These are phyloP conservation scores for Arabidopsis suecica DNA, from an alignment of 345 rosid species.

Conservation along the genomic window DNA sequence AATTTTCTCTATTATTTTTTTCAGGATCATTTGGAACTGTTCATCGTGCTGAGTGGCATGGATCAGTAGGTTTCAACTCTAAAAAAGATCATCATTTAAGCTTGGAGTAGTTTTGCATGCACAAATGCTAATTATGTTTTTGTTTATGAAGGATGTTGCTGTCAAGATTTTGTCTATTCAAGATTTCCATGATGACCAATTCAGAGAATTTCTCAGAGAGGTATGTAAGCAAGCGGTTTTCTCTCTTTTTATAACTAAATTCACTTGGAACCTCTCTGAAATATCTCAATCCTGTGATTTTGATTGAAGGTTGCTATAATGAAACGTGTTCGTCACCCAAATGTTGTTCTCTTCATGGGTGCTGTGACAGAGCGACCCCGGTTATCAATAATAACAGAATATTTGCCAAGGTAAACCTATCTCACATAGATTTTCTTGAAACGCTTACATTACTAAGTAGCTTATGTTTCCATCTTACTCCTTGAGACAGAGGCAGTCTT, in stretches of 20 bases:
- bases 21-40: slow-evolving; percentile 97
- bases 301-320: slow-evolving; percentile 80
- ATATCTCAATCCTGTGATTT: slow-evolving; percentile 4
- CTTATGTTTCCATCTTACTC: slow-evolving; percentile 26
- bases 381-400: slow-evolving; percentile 91
- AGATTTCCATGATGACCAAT: slow-evolving; percentile 87
- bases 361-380: slow-evolving; percentile 92
- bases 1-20: slow-evolving; percentile 15
- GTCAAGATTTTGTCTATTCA: slow-evolving; percentile 87
- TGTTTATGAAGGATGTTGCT: slow-evolving; percentile 77
- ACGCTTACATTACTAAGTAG: slow-evolving; percentile 7
- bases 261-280: slow-evolving; percentile 5
- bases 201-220: slow-evolving; percentile 93
- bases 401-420: slow-evolving; percentile 74
- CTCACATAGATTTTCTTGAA: neutral
- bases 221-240: slow-evolving; percentile 42
- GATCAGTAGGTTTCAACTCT: slow-evolving; percentile 67
- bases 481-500: slow-evolving; percentile 82
- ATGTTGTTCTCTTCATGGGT: slow-evolving; percentile 99
- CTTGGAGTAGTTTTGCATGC: neutral
- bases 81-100: neutral
- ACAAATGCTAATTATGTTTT: slow-evolving; percentile 10
- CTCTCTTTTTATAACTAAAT: neutral
- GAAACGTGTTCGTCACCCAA: slow-evolving; percentile 98
- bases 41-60: slow-evolving; percentile 99